Evolutionary conservation across 2,329 filamentous ascomycete species (phyloP).

Genomic region (Colletotrichum sp.): DNA sequence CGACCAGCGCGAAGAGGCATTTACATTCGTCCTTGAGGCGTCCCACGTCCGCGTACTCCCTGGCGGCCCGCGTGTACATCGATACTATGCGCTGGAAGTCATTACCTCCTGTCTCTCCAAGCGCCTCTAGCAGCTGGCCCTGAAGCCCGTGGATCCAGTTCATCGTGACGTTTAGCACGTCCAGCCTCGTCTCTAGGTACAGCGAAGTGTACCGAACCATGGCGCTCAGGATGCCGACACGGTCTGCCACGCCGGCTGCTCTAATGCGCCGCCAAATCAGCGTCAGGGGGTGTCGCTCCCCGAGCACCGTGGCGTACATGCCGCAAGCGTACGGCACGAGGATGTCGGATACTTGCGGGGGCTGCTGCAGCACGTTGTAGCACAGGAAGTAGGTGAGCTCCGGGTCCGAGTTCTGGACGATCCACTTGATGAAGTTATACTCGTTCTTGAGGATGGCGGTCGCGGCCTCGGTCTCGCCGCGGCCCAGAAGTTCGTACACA

Average conservation of each 20-base stretch:
- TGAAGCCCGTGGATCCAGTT: not conserved
- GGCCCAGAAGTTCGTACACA: rapidly evolving
- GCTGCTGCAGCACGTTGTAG: not conserved
- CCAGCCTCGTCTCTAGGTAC: not conserved
- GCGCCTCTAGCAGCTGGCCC: not conserved
- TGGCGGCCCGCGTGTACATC: not conserved
- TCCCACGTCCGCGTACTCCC: not conserved
- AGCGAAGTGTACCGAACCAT: not conserved
- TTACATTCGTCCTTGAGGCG: not conserved
- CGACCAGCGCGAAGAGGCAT: not conserved
- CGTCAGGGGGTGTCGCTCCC: not conserved
- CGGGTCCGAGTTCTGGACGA: not conserved
- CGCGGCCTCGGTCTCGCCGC: not conserved
- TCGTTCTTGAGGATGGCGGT: not conserved
- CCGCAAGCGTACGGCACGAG: not conserved
- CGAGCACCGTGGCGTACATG: not conserved
- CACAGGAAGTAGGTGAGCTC: not conserved
- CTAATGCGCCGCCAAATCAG: not conserved
- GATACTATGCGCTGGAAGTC: not conserved
- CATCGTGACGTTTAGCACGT: not conserved
- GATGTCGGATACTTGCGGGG: not conserved
- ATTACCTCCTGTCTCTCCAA: not conserved
- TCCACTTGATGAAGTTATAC: not conserved
- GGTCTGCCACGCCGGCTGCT: rapidly evolving
- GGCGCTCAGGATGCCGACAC: not conserved